phyloP scores from a whole-genome alignment of 257 asterid species.

The Fraxinus quadrangulata region DNA sequence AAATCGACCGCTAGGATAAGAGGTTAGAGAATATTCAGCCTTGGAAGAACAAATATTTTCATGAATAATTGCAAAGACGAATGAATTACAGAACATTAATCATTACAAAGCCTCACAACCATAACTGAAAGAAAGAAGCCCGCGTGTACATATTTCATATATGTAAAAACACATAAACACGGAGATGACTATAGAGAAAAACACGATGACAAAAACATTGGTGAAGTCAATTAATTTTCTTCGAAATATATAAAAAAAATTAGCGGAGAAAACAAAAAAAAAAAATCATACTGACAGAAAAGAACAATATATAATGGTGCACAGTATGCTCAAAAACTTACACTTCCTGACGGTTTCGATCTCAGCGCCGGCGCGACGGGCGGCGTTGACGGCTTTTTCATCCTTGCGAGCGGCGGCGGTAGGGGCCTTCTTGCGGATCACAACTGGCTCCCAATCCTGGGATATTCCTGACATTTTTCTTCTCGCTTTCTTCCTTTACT shows the following conservation, averaged over 20 bases:
- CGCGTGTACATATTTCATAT: neutral
- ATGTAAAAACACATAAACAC: neutral
- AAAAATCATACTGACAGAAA: neutral
- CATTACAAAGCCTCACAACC: neutral
- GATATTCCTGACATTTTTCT: conserved; percentile 53
- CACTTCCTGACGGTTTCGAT: conserved; percentile 83
- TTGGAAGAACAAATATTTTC: neutral
- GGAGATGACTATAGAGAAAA: too few species aligned
- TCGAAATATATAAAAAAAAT: neutral
- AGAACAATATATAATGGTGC: neutral
- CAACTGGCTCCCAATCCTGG: conserved; percentile 97
- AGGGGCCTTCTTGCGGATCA: conserved; percentile 83
- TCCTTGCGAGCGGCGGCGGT: conserved; percentile 94
- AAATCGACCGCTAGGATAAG: neutral
- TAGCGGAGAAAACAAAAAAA: neutral
- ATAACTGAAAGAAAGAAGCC: neutral
- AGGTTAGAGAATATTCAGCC: neutral
- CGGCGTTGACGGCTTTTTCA: conserved; percentile 95
- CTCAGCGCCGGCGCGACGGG: conserved; percentile 94
- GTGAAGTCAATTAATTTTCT: neutral
- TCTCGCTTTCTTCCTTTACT: conserved; percentile 27
- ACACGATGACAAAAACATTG: neutral
- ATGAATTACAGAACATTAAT: neutral
- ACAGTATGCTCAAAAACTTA: conserved; percentile 15
- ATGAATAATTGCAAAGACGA: neutral